A percentile compares a stretch with the other conserved stretches of the same genome.
Conservation (phyloP, 2,329 filamentous ascomycete genomes). For the Colletotrichum lindemuthianum region DNA sequence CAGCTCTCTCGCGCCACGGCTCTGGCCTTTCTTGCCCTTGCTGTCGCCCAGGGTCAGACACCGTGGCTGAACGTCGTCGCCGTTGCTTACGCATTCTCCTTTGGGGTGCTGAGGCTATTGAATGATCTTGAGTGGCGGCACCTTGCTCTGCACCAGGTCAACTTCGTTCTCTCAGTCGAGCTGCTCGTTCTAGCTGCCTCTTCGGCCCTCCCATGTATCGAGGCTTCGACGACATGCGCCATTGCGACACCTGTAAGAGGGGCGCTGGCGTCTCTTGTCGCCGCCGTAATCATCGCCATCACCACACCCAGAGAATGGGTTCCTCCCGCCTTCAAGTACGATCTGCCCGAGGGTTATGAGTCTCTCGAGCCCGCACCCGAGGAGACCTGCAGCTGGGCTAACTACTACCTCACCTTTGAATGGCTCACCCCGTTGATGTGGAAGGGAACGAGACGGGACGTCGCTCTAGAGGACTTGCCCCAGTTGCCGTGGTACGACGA, state of each 20-base stretch:
- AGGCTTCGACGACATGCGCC: constrained; percentile 46
- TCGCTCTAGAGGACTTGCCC: constrained; percentile 60
- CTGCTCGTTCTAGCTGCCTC: constrained; percentile 49
- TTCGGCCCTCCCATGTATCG: constrained; percentile 56
- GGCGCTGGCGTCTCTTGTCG: constrained; percentile 48
- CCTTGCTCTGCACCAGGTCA: constrained; percentile 59
- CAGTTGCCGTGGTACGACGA: constrained; percentile 66
- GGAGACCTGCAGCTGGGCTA: constrained; percentile 64
- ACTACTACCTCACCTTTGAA: constrained; percentile 61
- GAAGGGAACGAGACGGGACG: constrained; percentile 54
- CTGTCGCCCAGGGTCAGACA: constrained; percentile 45
- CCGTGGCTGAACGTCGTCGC: constrained; percentile 50
- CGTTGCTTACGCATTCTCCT: constrained; percentile 52
- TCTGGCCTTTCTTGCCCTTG: constrained; percentile 51
- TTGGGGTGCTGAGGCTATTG: constrained; percentile 55
- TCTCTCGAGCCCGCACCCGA: constrained; percentile 56
- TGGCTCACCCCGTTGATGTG: constrained; percentile 61
- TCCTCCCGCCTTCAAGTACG: constrained; percentile 52
- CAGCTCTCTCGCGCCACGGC: constrained; percentile 53
- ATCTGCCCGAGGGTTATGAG: constrained; percentile 49
- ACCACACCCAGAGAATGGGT: constrained; percentile 62
- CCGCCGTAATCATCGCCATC: constrained; percentile 52
- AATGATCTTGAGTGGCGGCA: constrained; percentile 56
- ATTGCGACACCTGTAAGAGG: constrained; percentile 42
- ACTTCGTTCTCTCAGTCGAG: constrained; percentile 52